phyloP scores from a whole-genome alignment of 2,329 filamentous ascomycete genomes.

The Aspergillus pseudonomiae region DNA sequence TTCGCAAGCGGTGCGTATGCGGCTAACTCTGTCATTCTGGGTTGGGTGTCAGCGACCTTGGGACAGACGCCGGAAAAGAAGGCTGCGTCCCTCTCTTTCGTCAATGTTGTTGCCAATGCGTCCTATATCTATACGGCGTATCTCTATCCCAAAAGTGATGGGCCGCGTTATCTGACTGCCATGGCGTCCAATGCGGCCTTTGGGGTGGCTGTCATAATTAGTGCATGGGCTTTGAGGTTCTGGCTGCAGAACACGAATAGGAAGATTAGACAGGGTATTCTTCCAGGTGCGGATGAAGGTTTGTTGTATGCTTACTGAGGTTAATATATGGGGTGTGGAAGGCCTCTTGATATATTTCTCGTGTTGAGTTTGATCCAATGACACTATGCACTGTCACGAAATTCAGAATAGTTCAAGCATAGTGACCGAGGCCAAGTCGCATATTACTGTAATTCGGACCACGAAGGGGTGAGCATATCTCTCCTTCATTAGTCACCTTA shows the following conservation, averaged over 20 bases:
- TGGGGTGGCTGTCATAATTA: background rate
- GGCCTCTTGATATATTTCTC: too few relatives aligned
- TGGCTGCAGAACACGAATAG: background rate
- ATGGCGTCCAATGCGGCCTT: conserved; percentile 16
- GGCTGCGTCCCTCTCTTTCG: conserved; percentile 38
- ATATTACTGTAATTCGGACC: too few relatives aligned
- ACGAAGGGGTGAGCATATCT: too few relatives aligned
- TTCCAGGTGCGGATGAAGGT: background rate
- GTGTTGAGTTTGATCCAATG: too few relatives aligned
- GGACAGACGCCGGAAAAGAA: conserved; percentile 44
- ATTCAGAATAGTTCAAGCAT: too few relatives aligned
- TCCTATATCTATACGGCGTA: conserved; percentile 48
- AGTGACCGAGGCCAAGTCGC: too few relatives aligned
- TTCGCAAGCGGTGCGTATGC: conserved; percentile 37
- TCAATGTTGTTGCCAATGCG: conserved; percentile 43
- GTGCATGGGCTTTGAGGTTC: background rate
- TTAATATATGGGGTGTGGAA: background rate
- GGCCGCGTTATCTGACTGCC: conserved; percentile 32
- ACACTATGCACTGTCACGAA: too few relatives aligned
- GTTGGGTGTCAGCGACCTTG: conserved; percentile 39
- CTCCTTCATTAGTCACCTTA: too few relatives aligned
- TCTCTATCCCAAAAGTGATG: conserved; percentile 37
- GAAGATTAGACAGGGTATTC: background rate
- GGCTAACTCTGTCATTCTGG: conserved; percentile 40
- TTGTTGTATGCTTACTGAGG: background rate